Conservation (phyloP, 2,329 filamentous ascomycete genomes). For the Pseudogymnoascus sp. region DNA sequence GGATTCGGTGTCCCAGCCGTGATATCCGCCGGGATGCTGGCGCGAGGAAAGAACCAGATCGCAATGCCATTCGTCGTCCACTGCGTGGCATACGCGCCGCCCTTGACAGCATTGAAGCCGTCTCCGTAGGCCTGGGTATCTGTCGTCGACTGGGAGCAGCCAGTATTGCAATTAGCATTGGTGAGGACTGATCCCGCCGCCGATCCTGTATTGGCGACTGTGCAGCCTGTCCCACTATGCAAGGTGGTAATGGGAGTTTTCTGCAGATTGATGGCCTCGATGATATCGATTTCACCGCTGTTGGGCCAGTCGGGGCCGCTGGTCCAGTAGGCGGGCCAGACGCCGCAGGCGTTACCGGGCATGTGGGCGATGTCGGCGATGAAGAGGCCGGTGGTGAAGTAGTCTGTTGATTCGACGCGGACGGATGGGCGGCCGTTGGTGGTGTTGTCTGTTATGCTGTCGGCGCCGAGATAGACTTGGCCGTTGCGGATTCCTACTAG, state of each 20-base stretch:
- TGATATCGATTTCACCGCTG: constrained; percentile 51
- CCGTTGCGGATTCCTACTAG: background rate
- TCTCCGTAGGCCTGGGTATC: constrained; percentile 37
- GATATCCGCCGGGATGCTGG: constrained; percentile 37
- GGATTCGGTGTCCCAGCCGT: constrained; percentile 34
- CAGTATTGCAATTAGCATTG: constrained; percentile 36
- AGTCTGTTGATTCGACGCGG: constrained; percentile 49
- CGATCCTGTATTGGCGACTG: constrained; percentile 31
- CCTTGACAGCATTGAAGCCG: constrained; percentile 41
- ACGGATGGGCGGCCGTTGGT: constrained; percentile 25
- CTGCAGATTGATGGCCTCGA: constrained; percentile 41
- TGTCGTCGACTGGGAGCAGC: constrained; percentile 25
- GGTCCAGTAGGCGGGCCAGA: constrained; percentile 54
- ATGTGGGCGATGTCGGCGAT: constrained; percentile 51
- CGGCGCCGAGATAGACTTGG: constrained; percentile 32
- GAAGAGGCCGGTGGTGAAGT: constrained; percentile 47
- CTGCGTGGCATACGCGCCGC: constrained; percentile 42
- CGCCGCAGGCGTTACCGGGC: constrained; percentile 43
- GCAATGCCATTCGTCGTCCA: constrained; percentile 37
- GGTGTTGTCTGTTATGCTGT: constrained; percentile 38
- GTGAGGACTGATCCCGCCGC: constrained; percentile 41
- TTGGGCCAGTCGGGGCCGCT: constrained; percentile 53
- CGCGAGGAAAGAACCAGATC: constrained; percentile 43
- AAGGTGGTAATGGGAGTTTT: constrained; percentile 37
- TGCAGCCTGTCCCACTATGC: constrained; percentile 38